These are phyloP conservation scores for Aquilaria sinensis DNA, from an alignment of 345 rosid species.

Conservation along the genomic window DNA sequence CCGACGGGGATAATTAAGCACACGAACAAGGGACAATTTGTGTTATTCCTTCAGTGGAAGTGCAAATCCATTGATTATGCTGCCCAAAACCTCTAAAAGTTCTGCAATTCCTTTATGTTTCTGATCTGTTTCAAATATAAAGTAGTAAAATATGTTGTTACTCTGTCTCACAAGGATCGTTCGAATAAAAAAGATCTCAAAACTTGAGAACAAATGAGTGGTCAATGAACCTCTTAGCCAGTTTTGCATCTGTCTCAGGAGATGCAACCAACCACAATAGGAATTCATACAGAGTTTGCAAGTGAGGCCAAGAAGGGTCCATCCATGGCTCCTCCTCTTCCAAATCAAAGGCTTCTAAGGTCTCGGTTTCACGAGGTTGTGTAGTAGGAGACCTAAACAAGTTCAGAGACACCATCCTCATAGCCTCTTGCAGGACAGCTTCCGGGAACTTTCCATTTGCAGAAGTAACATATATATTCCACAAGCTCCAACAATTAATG, in stretches of 20 bases:
- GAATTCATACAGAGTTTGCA: conserved; percentile 79
- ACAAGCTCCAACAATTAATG: conserved; percentile 57
- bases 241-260: conserved; percentile 71
- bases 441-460: conserved; percentile 64
- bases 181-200: conserved; percentile 78
- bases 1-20: conserved; percentile 58
- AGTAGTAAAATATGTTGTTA: conserved; percentile 68
- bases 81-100: conserved; percentile 81
- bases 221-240: conserved; percentile 61
- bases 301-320: conserved; percentile 88
- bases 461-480: conserved; percentile 59
- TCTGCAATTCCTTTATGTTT: conserved; percentile 86
- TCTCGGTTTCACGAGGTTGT: conserved; percentile 53
- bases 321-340: conserved; percentile 84
- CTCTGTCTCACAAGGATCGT: conserved; percentile 88
- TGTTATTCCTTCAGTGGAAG: conserved; percentile 94
- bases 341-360: conserved; percentile 54
- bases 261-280: conserved; percentile 74
- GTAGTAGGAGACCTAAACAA: conserved; percentile 57
- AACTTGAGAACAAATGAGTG: conserved; percentile 63
- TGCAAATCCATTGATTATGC: conserved; percentile 89
- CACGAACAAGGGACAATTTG: conserved; percentile 69
- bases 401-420: conserved; percentile 64
- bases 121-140: conserved; percentile 66
- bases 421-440: conserved; percentile 47